phyloP scores from a whole-genome alignment of 2,329 filamentous ascomycete species.

The Pestalotiopsis sp. region DNA sequence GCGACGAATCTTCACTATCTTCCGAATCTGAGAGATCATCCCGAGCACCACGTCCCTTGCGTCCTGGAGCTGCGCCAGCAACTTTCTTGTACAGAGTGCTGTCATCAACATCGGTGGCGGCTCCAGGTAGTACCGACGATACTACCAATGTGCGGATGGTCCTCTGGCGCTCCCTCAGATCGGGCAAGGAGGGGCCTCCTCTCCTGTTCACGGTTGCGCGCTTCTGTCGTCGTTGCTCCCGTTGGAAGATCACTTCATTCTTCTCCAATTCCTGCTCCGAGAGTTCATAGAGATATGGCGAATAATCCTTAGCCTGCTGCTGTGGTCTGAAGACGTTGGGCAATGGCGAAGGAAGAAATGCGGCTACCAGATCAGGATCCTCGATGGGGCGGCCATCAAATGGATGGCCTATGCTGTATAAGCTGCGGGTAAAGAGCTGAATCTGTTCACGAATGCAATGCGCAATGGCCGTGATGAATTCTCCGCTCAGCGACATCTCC shows the following conservation, averaged over 20 bases:
- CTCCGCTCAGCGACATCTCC: slow-evolving; percentile 87
- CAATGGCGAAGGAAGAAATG: slow-evolving; percentile 84
- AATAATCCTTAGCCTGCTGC: slow-evolving; percentile 91
- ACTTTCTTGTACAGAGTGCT: slow-evolving; percentile 85
- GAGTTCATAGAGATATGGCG: slow-evolving; percentile 91
- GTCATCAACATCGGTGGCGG: slow-evolving; percentile 77
- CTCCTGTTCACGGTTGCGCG: slow-evolving; percentile 84
- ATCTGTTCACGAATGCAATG: slow-evolving; percentile 97
- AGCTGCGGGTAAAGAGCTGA: slow-evolving; percentile 89
- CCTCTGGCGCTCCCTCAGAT: slow-evolving; percentile 90
- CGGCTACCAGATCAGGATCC: slow-evolving; percentile 82
- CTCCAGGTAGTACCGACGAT: slow-evolving; percentile 88
- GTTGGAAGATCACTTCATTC: slow-evolving; percentile 88
- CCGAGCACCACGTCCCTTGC: slow-evolving; percentile 56
- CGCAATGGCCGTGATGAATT: slow-evolving; percentile 96
- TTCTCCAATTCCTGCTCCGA: slow-evolving; percentile 87
- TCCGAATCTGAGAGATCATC: slow-evolving; percentile 84
- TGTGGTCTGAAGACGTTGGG: slow-evolving; percentile 84
- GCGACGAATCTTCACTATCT: slow-evolving; percentile 84
- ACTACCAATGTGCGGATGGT: slow-evolving; percentile 92
- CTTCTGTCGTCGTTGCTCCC: slow-evolving; percentile 93
- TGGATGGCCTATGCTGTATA: slow-evolving; percentile 91
- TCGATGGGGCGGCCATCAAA: slow-evolving; percentile 94
- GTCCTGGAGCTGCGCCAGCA: slow-evolving; percentile 54
- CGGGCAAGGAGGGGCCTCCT: slow-evolving; percentile 90